Conservation (phyloP, 352 stramenopile species). For the Phytopythium mirpurense region DNA sequence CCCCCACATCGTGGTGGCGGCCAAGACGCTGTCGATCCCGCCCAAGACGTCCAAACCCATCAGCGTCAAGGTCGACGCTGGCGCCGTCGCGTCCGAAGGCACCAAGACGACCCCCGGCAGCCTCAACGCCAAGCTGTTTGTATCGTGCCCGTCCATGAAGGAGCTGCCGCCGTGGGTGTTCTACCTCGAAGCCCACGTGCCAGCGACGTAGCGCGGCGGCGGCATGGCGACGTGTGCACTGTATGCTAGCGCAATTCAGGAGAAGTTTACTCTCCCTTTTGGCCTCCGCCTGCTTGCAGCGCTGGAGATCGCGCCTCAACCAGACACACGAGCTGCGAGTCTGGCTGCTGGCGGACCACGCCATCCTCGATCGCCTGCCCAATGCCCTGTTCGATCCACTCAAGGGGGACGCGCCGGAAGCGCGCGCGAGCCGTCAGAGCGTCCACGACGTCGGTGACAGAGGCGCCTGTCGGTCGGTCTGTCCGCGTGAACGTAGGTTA, state of each 20-base stretch:
- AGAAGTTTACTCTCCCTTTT: neutral
- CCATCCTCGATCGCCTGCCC: conserved; percentile 20
- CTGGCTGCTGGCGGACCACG: conserved; percentile 22
- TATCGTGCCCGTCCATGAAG: conserved; percentile 64
- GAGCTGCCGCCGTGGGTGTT: conserved; percentile 85
- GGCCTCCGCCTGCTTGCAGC: neutral
- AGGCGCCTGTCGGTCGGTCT: conserved; percentile 25
- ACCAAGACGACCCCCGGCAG: conserved; percentile 3
- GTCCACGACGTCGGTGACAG: conserved; percentile 45
- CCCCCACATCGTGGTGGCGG: conserved; percentile 53
- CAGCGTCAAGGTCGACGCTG: conserved; percentile 48
- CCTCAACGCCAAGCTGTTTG: conserved; percentile 69
- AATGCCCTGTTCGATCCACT: conserved; percentile 46
- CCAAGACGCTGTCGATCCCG: conserved; percentile 53
- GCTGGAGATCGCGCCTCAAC: neutral
- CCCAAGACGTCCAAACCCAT: conserved; percentile 64
- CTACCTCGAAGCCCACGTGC: conserved; percentile 55
- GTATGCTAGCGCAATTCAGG: too few relatives aligned
- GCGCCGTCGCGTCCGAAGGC: conserved; percentile 3
- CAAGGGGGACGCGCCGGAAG: conserved; percentile 44
- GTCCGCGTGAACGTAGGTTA: neutral
- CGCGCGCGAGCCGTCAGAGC: conserved; percentile 33
- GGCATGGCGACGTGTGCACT: too few relatives aligned
- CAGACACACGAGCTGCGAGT: conserved; percentile 15
- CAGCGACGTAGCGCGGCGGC: conserved; percentile 3